These are phyloP conservation scores for Lagenaria siceraria DNA, from an alignment of 306 rosid genomes.

Conservation along the genomic window DNA sequence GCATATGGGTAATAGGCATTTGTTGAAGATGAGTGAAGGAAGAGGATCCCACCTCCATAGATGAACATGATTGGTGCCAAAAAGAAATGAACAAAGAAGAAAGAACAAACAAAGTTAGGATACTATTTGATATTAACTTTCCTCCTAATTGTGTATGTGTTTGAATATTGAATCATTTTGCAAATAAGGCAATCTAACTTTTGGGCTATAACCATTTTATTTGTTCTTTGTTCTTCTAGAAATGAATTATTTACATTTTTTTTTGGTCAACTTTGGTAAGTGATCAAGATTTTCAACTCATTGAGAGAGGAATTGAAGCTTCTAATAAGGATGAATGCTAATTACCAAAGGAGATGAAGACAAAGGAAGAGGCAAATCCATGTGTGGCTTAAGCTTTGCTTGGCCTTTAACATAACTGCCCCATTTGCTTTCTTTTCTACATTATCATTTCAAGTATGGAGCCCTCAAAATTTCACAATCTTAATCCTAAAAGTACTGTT, in stretches of 20 bases:
- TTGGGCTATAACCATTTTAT: not conserved
- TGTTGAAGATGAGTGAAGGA: not conserved
- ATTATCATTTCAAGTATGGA: constrained; percentile 10
- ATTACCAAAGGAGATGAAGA: constrained; percentile 5
- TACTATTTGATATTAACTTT: not conserved
- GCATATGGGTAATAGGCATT: not conserved
- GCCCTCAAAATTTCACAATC: not conserved
- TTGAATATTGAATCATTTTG: not conserved
- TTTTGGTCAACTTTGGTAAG: not conserved
- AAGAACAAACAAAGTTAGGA: not conserved
- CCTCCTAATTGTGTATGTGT: constrained; percentile 2
- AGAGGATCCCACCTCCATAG: constrained; percentile 3
- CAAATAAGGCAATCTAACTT: not conserved
- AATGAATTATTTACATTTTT: not conserved
- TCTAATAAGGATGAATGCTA: not conserved
- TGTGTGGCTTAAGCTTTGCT: not conserved
- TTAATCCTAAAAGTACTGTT: not conserved
- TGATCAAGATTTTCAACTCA: not conserved
- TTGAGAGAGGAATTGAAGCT: not conserved
- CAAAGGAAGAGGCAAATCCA: constrained; percentile 14
- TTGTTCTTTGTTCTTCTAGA: not conserved
- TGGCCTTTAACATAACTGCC: constrained; percentile 16
- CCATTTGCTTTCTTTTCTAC: constrained; percentile 15
- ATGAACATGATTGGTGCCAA: constrained; percentile 8
- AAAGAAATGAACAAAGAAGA: constrained; percentile 6